phyloP scores from a whole-genome alignment of 1,284 basidiomycete genomes.

The Pascua guehoae region DNA sequence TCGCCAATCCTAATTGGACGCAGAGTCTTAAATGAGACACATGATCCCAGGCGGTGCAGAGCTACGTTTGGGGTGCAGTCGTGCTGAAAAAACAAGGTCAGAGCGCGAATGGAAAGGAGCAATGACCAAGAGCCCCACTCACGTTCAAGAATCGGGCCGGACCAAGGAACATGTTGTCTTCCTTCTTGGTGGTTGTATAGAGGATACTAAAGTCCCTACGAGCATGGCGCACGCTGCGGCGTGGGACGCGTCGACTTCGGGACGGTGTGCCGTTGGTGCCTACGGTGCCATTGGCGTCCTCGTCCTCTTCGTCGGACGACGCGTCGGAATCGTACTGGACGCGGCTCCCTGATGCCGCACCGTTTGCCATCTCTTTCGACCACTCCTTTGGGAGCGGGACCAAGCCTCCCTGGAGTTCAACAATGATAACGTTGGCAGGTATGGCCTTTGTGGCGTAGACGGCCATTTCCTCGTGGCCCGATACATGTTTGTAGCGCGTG shows the following conservation, averaged over 20 bases:
- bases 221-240: conserved; percentile 35
- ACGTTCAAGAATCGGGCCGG: conserved; percentile 49
- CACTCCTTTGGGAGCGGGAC: conserved; percentile 41
- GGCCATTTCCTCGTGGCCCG: conserved; percentile 43
- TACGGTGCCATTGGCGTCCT: conserved; percentile 1
- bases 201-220: conserved; percentile 48
- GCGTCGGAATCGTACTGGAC: conserved; percentile 37
- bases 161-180: conserved; percentile 47
- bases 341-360: conserved; percentile 21
- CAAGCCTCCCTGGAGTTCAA: conserved; percentile 41
- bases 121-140: conserved; percentile 9
- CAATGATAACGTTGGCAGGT: conserved; percentile 25
- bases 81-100: conserved; percentile 25
- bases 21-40: conserved; percentile 41
- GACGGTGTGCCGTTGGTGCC: neutral
- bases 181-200: conserved; percentile 37
- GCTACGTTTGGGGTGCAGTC: conserved; percentile 49
- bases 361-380: conserved; percentile 33
- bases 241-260: neutral
- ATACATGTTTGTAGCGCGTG: conserved; percentile 38
- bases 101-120: neutral
- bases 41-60: conserved; percentile 36
- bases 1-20: conserved; percentile 41
- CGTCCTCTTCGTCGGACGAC: conserved; percentile 25
- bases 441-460: conserved; percentile 42